phyloP scores from a whole-genome alignment of 2,329 filamentous ascomycete genomes.

The Pseudogymnoascus sp. region DNA sequence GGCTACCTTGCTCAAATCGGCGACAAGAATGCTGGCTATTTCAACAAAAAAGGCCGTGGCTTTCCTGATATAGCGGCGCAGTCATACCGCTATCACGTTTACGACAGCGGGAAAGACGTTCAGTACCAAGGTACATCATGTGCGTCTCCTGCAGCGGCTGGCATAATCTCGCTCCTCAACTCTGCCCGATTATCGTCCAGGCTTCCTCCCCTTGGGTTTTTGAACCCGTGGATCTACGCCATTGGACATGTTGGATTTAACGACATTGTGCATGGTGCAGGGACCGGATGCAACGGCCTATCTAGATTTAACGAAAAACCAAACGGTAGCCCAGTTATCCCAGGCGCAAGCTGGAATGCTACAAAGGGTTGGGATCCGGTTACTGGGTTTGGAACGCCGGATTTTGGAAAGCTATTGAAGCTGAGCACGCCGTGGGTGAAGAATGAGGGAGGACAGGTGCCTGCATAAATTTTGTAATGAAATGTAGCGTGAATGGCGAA shows the following conservation, averaged over 20 bases:
- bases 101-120: conserved; percentile 5
- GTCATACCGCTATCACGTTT: conserved; percentile 15
- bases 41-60: conserved; percentile 38
- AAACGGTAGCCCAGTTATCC: conserved; percentile 21
- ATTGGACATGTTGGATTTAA: conserved; percentile 38
- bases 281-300: conserved; percentile 26
- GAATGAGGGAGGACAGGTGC: conserved; percentile 13
- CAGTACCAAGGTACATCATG: conserved; percentile 40
- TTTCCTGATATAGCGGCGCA: conserved; percentile 40
- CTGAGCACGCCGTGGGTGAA: conserved; percentile 14
- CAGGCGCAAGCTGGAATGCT: conserved; percentile 32
- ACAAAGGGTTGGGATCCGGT: conserved; percentile 37
- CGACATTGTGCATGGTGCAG: conserved; percentile 33
- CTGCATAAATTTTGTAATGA: not conserved
- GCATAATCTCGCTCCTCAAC: conserved; percentile 51
- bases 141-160: conserved; percentile 47
- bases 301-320: conserved; percentile 11
- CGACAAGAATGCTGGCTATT: conserved; percentile 23
- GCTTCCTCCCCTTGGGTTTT: conserved; percentile 40
- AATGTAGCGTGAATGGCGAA: not conserved
- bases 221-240: conserved; percentile 53
- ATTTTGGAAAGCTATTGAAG: conserved; percentile 20
- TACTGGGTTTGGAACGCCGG: conserved; percentile 35
- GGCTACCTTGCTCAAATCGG: conserved; percentile 33
- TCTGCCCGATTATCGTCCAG: conserved; percentile 32